Evolutionary conservation across 768 basidiomycete genomes (phyloP), one percentile per base, ranked within the genome.

Genomic region (Calocybe indica): DNA sequence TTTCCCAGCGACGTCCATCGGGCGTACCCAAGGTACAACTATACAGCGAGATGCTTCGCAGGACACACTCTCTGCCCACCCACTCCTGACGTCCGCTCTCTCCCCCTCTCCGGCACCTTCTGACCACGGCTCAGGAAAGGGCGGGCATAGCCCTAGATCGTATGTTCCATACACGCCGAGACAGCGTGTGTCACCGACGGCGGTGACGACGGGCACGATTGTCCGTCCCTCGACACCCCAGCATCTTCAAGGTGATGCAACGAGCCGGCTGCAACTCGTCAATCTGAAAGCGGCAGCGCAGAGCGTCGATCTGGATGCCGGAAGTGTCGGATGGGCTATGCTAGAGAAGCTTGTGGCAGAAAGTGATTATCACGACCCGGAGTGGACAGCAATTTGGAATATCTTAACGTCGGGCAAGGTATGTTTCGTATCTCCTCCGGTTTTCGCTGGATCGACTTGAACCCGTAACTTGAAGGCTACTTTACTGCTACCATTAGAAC

Each of bases 121-220:
- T 46, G 60, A 59, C 48, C 57, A 57, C 35, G 6, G 52, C 14
- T 32, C 48, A 34, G 30, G 45, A 14, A 12, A 45, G 31, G 35
- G 37, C 6, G 55, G 52, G 7, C 22, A 22, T 22, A 48, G 61
- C 3, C 70, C 79, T 8, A 74, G 75, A 51, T 22, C 22, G 22
- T 91, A 90, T 66, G 77, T 85, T 1, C 82, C 87, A 1, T 90
- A 91, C 54, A 90, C 86, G 1, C 88, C 88, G 1, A 67, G 83
- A 15, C 87, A 88, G 37, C 79, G 84, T 38, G 64, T 69, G 22
- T 58, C 67, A 11, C 63, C 72, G 13, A 65, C 72, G 12, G 70
- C 71, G 7, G 62, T 73, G 9, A 71, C 77, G 8, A 74, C 78
- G 8, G 74, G 75, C 28, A 76, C 79, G 3, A 75, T 76, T 58